phyloP scores from a whole-genome alignment of 192 early-diverging fungal species.

The Backusella parvicylindrica region DNA sequence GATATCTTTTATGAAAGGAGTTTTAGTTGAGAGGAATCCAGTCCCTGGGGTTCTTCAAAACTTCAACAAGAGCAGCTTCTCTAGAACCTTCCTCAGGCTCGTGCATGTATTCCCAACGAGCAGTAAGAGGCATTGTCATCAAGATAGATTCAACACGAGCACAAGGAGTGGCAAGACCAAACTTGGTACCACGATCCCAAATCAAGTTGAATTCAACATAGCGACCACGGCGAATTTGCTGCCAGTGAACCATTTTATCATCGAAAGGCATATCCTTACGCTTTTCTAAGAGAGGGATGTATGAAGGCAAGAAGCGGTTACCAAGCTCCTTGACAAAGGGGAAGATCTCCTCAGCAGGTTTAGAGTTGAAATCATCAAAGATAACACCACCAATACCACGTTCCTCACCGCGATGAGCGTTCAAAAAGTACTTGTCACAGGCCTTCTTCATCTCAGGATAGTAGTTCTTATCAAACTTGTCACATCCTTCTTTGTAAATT shows the following conservation, averaged over 20 bases:
- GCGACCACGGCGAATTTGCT: conserved; percentile 89
- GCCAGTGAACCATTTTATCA: conserved; percentile 79
- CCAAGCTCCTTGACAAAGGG: conserved; percentile 78
- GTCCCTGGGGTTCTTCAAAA: conserved; percentile 71
- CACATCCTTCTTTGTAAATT: conserved; percentile 85
- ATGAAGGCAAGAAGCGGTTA: conserved; percentile 73
- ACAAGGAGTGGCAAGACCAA: conserved; percentile 93
- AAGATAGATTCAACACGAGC: conserved; percentile 95
- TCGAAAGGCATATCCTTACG: conserved; percentile 76
- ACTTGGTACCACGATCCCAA: conserved; percentile 90
- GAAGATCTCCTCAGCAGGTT: conserved; percentile 71
- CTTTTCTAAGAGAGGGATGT: conserved; percentile 79
- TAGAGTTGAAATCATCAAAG: conserved; percentile 89
- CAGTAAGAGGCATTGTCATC: conserved; percentile 90
- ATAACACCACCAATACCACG: conserved; percentile 97
- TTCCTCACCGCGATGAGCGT: conserved; percentile 81
- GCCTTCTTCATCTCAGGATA: conserved; percentile 91
- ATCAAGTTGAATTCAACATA: conserved; percentile 99
- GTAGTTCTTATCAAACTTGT: conserved; percentile 77
- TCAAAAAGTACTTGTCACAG: conserved; percentile 93
- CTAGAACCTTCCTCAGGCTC: conserved; percentile 58
- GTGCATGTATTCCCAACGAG: conserved; percentile 94
- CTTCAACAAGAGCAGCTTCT: conserved; percentile 73
- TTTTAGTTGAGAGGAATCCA: conserved; percentile 54
- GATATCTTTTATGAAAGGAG: background rate